These are phyloP conservation scores for Candida ascalaphidarum DNA, from an alignment of 805 yeast genomes.

Conservation along the genomic window DNA sequence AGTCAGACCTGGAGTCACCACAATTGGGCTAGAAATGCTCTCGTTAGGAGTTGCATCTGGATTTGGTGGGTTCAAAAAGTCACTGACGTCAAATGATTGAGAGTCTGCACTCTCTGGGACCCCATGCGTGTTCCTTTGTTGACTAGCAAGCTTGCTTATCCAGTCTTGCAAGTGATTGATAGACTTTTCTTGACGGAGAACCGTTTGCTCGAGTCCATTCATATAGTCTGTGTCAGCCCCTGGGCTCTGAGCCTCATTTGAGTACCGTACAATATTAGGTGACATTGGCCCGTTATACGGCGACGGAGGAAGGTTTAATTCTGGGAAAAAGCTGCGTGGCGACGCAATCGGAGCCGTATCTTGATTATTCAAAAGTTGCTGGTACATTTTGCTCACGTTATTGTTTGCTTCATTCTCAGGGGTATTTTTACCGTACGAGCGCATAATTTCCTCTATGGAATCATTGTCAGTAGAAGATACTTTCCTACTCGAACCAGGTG, in stretches of 20 bases:
- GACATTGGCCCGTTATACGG: too few relatives aligned
- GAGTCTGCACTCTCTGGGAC: too few relatives aligned
- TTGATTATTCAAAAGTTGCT: conserved; percentile 18
- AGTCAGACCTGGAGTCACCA: too few relatives aligned
- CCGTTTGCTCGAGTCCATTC: background rate
- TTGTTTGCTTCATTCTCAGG: conserved; percentile 4
- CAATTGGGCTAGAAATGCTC: too few relatives aligned
- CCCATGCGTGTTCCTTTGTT: too few relatives aligned
- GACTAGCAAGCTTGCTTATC: conserved; percentile 9
- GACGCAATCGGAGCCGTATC: conserved; percentile 18
- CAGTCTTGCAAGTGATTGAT: conserved; percentile 13
- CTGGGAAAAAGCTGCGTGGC: conserved; percentile 27
- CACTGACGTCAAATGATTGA: too few relatives aligned
- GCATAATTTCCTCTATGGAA: conserved; percentile 20
- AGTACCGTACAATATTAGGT: too few relatives aligned
- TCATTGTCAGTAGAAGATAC: conserved; percentile 1
- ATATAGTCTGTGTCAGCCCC: background rate
- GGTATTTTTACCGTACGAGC: conserved; percentile 15
- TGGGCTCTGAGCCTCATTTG: too few relatives aligned
- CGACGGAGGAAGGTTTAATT: conserved; percentile 12
- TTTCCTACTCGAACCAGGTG: conserved; percentile 1
- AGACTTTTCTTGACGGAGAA: conserved; percentile 10
- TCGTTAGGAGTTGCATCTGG: too few relatives aligned
- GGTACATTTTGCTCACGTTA: conserved; percentile 20
- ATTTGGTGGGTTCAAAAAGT: too few relatives aligned